Conservation (phyloP, 441 rosid genomes). For the Arabidopsis lyrata region DNA sequence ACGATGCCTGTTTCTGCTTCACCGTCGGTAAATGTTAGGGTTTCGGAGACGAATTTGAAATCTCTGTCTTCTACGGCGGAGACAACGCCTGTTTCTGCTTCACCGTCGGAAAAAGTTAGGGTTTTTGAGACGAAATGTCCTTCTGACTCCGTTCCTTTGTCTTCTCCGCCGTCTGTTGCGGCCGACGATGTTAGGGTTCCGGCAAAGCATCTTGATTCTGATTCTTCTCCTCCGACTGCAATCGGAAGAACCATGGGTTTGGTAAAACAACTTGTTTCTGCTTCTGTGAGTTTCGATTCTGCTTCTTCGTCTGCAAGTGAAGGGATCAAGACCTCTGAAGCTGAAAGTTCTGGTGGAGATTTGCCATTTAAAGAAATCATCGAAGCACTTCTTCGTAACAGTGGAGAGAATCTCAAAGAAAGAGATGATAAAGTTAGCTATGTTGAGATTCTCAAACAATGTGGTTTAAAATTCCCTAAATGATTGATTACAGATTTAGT, state of each 20-base stretch:
- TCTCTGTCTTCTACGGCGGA: background rate
- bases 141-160: background rate
- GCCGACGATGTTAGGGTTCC: background rate
- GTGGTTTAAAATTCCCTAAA: conserved; percentile 21
- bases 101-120: background rate
- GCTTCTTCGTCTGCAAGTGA: background rate
- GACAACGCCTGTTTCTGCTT: background rate
- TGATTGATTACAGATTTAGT: background rate
- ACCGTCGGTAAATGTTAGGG: background rate
- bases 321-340: background rate
- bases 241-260: background rate
- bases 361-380: conserved; percentile 26
- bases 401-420: background rate
- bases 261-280: conserved; percentile 4
- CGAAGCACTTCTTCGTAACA: conserved; percentile 38
- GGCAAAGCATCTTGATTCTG: background rate
- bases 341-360: background rate
- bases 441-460: conserved; percentile 10
- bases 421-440: conserved; percentile 23
- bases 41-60: background rate
- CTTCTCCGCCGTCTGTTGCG: conserved; percentile 10
- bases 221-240: background rate
- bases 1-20: background rate
- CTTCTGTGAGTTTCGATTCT: background rate
- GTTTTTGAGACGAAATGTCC: background rate